Base-by-base conservation (phyloP, 2,329 filamentous ascomycete species). In the Daldinia sp. region DNA sequence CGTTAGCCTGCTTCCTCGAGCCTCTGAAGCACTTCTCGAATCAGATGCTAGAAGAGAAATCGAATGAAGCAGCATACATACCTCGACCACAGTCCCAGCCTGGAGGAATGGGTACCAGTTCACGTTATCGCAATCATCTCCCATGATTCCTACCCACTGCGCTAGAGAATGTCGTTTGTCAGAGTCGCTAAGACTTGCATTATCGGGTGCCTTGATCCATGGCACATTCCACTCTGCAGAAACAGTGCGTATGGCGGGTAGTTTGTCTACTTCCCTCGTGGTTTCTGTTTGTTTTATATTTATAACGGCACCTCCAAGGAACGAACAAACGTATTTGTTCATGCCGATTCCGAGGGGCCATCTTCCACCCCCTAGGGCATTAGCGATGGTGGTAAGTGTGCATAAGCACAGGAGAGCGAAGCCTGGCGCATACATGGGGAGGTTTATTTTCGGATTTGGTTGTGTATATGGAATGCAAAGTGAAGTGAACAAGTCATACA, bases 201-300 rank as follows among this genome's bases (percentile, higher is more conserved):
- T 44, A 18, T 48, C 15, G 1, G 15, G n/a, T 10, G n/a, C 26
- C 33, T 60, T 46, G 20, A 60, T 26, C 61, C 62, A 71, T n/a
- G 65, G 65, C 4, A 68, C 51, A 28, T 68, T 63, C 61, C 62
- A 68, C 6, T 59, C 59, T 1, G 55, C 65, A 1, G 65, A 63
- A 2, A 61, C 60, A 39, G 61, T 65, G 15, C 37, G 20, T 13
- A 70, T 28, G 28, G 67, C 64, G 6, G 60, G 67, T 7, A 53
- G 48, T 2, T 35, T 20, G 1, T 30, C 30, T 10, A 15, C 48
- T 33, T 51, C 6, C 2, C 18, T 26, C 35, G 30, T 35, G 6
- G n/a, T 53, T 35, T 53, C 9, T 6, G 48, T 28, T 28, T 48
- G 44, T 23, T 48, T 48, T 28, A 48, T 3, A 48, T 48, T 48